Evolutionary conservation across 305 asterid genomes (phyloP).

Genomic region (Fraxinus ornus): DNA sequence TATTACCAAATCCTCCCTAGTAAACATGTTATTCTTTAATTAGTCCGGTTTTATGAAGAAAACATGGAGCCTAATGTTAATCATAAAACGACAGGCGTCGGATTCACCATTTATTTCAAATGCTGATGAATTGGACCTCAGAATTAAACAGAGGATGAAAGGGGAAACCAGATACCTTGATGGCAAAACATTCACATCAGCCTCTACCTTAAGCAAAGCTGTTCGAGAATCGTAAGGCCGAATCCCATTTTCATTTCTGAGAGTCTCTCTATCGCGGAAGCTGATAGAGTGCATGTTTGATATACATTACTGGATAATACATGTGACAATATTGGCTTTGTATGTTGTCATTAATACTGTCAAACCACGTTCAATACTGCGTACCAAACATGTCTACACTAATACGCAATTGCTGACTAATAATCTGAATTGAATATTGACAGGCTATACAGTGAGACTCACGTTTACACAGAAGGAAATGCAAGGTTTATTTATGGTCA

Average conservation of each 20-base stretch:
- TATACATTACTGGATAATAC: not conserved
- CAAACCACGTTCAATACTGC: not conserved
- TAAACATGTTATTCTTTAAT: not conserved
- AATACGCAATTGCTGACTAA: not conserved
- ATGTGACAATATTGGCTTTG: too few species aligned
- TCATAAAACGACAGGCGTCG: constrained; percentile 55
- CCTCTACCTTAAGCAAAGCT: constrained; percentile 86
- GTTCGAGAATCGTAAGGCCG: constrained; percentile 71
- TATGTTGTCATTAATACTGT: too few species aligned
- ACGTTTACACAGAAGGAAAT: constrained; percentile 78
- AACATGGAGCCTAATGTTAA: not conserved
- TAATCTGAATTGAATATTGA: constrained; percentile 4
- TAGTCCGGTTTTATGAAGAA: not conserved
- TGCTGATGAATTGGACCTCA: constrained; percentile 67
- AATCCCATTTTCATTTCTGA: not conserved
- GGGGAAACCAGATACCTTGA: constrained; percentile 80
- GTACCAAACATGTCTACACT: not conserved
- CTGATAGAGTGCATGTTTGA: not conserved
- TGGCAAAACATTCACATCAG: constrained; percentile 80
- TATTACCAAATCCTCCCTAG: not conserved
- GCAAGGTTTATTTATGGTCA: constrained; percentile 92
- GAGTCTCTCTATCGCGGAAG: not conserved
- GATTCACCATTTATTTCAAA: constrained; percentile 50
- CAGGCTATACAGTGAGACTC: constrained; percentile 76
- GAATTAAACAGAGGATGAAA: constrained; percentile 66